Evolutionary conservation across 2,329 filamentous ascomycete genomes (phyloP).

Genomic region (Colletotrichum gloeosporioides): DNA sequence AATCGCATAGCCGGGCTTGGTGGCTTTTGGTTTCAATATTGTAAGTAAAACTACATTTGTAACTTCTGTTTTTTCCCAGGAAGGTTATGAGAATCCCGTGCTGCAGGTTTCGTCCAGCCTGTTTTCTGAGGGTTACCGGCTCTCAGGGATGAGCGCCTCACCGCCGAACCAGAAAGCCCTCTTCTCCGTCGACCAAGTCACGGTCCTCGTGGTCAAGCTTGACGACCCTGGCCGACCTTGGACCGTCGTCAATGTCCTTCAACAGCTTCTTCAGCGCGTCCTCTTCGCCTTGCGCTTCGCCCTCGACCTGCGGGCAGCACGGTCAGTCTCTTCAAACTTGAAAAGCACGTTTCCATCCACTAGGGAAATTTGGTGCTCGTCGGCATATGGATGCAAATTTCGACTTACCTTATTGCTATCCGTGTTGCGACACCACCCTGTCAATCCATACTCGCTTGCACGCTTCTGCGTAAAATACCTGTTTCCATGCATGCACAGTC

Average conservation of each 20-base stretch:
- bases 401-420: constrained; percentile 55
- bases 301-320: constrained; percentile 75
- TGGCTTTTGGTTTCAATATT: background rate
- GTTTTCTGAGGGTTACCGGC: background rate
- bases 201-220: constrained; percentile 75
- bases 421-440: constrained; percentile 69
- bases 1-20: background rate
- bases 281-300: constrained; percentile 82
- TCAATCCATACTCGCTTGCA: constrained; percentile 55
- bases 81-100: background rate
- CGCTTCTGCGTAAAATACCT: constrained; percentile 62
- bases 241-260: constrained; percentile 77
- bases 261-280: constrained; percentile 72
- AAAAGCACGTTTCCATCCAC: background rate
- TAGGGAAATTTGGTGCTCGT: background rate
- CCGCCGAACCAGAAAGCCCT: constrained; percentile 63
- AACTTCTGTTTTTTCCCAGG: background rate
- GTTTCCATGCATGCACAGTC: background rate
- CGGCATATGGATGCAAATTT: background rate
- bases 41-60: background rate
- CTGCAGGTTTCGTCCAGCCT: background rate
- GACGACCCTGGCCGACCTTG: constrained; percentile 73
- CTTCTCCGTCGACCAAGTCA: constrained; percentile 69
- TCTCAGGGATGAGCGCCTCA: background rate
- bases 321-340: background rate